Base-by-base conservation (phyloP, 257 asterid genomes). In the Solanum gandarillasii region DNA sequence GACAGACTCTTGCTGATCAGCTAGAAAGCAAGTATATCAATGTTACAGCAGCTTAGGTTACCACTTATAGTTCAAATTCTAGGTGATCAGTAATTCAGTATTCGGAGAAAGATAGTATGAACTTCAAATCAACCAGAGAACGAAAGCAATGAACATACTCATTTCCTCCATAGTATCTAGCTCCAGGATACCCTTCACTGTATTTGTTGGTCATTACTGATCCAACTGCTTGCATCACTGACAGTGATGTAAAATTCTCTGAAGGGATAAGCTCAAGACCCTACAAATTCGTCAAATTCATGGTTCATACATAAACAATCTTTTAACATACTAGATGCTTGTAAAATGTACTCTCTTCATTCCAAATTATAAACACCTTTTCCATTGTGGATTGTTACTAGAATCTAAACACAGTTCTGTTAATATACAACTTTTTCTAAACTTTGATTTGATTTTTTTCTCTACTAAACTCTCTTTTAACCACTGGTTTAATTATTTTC, bases 211-310 rank as follows among this genome's bases (percentile, higher is more conserved):
- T 96, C 99, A 96, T 96, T 71, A 96, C 95, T 60, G 99, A 96
- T 88, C 99, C 99, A 92, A 96, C 98, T 1, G 99, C 99, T 95
- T 96, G 96, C 98, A 96, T 95, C 90, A 96, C 98, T 2, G 99
- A 96, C 75, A 89, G 82, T n/a, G 99, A 96, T 3, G 99, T 96
- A 89, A 96, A 96, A 89, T 96, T 96, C 89, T 96, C 99, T 0
- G 99, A 96, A 35, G 98, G 99, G 86, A 96, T 96, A 85, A 96
- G 98, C 87, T 96, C 99, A 87, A 96, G 89, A 52, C 98, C 98
- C 98, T 95, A 89, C 43, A 35, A 88, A 35, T 60, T 36, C 29
- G 25, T 76, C 48, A 36, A 71, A 74, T 43, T 31, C 14, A 88
- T 85, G 60, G 75, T 55, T 84, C 67, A 70, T 84, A 43, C 67